Base-by-base conservation (phyloP, 2,329 filamentous ascomycete species). In the Helotiales sp. region DNA sequence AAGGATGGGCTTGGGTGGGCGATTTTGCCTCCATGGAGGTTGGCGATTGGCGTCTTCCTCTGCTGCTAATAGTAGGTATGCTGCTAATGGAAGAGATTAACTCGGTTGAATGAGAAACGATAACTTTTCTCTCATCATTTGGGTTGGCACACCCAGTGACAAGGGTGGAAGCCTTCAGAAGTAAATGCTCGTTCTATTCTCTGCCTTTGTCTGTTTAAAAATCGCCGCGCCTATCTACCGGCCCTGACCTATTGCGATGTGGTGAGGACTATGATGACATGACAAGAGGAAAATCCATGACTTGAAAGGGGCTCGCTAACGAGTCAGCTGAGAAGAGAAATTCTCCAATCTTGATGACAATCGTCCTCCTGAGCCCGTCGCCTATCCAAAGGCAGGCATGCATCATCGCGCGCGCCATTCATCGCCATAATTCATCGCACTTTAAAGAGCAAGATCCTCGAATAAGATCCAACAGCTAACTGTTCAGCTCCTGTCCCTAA, bases 101-200 rank as follows among this genome's bases (percentile, higher is more conserved):
- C 13, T 40, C 30, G 26, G 58, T 24, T 22, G 20, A 61, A 61
- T 61, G 43, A 34, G 58, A 61, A 49, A 61, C 49, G 43, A 61
- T 61, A 50, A 43, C 43, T 40, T 43, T 26, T 15, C 2, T 2
- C 15, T 6, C 11, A 2, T 32, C 13, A 1, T 0, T 22, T 24
- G n/a, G 32, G 6, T 54, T 54, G 15, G 43, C 43, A 47, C 11
- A 34, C 30, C 30, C 11, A 34, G 30, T 6, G 11, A 6, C 30
- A 47, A 6, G 43, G 15, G n/a, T 26, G 22, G n/a, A 11, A 30
- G n/a, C 11, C 2, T n/a, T 22, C 6, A 8, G 43, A 47, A 20
- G 45, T 13, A 24, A 26, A 13, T 11, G 13, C 5, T 52, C 24
- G 3, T 15, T 30, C 15, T 30, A 30, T 52, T 30, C 49, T 52